Conservation (phyloP, 2,329 filamentous ascomycete genomes). For the Dactylellina parvicollis region DNA sequence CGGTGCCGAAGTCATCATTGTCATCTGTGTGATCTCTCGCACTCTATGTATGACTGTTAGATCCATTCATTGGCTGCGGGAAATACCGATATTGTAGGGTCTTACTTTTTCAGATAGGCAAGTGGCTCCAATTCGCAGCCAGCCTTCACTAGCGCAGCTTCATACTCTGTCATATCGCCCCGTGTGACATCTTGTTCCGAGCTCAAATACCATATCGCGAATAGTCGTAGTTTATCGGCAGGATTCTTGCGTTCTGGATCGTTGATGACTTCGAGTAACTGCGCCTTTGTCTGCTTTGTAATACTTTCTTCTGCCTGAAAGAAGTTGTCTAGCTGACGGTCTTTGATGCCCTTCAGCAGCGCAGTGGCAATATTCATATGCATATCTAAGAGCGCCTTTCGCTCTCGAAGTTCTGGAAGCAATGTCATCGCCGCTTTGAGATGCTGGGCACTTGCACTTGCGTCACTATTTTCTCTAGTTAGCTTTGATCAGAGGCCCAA, state of each 20-base stretch:
- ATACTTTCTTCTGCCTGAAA: conserved; percentile 95
- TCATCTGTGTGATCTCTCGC: conserved; percentile 95
- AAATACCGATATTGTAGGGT: background rate
- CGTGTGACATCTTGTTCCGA: conserved; percentile 88
- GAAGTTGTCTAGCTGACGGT: conserved; percentile 92
- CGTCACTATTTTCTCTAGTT: conserved; percentile 70
- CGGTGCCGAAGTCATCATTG: conserved; percentile 89
- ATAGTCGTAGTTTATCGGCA: conserved; percentile 87
- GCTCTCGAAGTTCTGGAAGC: conserved; percentile 87
- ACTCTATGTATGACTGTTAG: conserved; percentile 67
- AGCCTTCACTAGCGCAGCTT: conserved; percentile 79
- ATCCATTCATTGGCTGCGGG: background rate
- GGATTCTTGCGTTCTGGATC: conserved; percentile 83
- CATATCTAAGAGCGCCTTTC: conserved; percentile 94
- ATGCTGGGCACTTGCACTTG: conserved; percentile 87
- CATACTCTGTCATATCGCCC: conserved; percentile 84
- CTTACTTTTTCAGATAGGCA: conserved; percentile 85
- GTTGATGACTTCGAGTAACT: conserved; percentile 86
- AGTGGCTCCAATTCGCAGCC: conserved; percentile 81
- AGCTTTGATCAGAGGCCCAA: conserved; percentile 5
- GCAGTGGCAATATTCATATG: conserved; percentile 98
- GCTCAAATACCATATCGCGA: conserved; percentile 91
- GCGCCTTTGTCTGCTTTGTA: conserved; percentile 86
- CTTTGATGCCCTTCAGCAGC: conserved; percentile 83
- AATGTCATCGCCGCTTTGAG: conserved; percentile 94